Base-by-base conservation (phyloP, 202 grass and related monocot species). In the Setaria viridis region DNA sequence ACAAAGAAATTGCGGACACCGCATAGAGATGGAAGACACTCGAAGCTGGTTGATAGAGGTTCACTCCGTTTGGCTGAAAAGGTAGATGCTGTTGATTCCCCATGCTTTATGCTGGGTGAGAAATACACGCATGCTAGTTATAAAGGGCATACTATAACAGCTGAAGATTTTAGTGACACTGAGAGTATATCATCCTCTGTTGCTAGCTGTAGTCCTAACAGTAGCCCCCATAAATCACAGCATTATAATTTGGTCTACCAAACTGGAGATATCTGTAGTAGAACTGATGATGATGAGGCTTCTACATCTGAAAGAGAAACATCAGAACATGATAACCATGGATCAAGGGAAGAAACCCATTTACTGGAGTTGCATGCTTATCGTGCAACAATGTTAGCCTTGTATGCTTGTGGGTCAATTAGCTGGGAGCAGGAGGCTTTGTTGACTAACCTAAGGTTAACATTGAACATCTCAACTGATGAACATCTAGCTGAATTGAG, bases 391-490 rank as follows among this genome's bases (percentile, higher is more conserved):
- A 73, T 91, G 88, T 85, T 85, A 62, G 92, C 81, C 43, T 78
- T 94, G 71, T 88, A 94, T 93, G 78, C 81, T 82, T 93, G 74
- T 88, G 90, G 92, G 39, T 85, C 87, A 71, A 86, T 97, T 86
- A 97, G 92, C 75, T 95, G 91, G 95, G 95, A 95, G 68, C 87
- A 90, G 68, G 91, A 93, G 74, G 85, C 85, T 68, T 66, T 97
- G 82, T 75, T 95, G 85, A 93, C 92, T 89, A 89, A 97, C 84
- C 75, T 97, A 48, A 88, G 91, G 51, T 72, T 91, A 86, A 88
- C 76, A 71, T 43, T 93, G 87, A 97, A 91, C 74, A 91, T 95
- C 72, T 97, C 95, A 67, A 93, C 69, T 83, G 95, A 95, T 80
- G 90, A 95, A 93, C 87, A 91, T 89, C 67, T 88, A 84, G 90